These are phyloP conservation scores for Neospermospora avenae DNA, from an alignment of 2,329 filamentous ascomycete genomes.

Conservation along the genomic window DNA sequence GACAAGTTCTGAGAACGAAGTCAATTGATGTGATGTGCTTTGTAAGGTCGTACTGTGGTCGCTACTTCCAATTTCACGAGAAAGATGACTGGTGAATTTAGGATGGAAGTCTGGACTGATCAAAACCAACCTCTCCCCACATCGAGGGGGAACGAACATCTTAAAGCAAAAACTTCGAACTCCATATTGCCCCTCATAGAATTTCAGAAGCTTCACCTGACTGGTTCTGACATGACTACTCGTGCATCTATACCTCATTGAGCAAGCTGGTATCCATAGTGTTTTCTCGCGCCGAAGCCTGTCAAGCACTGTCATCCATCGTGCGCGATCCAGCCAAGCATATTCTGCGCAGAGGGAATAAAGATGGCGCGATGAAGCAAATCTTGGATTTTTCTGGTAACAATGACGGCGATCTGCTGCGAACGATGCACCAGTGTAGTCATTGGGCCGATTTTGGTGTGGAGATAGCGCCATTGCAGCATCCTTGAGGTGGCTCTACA, in stretches of 20 bases:
- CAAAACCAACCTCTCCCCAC: neutral
- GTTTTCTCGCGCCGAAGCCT: neutral
- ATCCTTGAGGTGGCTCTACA: neutral
- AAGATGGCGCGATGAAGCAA: conserved; percentile 1
- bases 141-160: neutral
- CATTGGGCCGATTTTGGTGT: conserved; percentile 2
- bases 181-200: neutral
- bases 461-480: neutral
- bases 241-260: neutral
- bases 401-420: neutral
- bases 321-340: neutral
- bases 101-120: neutral
- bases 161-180: neutral
- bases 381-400: neutral
- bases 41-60: conserved; percentile 1
- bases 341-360: neutral
- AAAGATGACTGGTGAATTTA: neutral
- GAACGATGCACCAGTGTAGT: neutral
- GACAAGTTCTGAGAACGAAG: neutral
- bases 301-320: neutral
- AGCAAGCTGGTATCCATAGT: neutral
- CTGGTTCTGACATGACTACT: neutral
- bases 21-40: neutral
- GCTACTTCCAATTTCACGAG: neutral
- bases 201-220: neutral